phyloP scores from a whole-genome alignment of 495 filamentous ascomycete species.

The Xylaria sp. region DNA sequence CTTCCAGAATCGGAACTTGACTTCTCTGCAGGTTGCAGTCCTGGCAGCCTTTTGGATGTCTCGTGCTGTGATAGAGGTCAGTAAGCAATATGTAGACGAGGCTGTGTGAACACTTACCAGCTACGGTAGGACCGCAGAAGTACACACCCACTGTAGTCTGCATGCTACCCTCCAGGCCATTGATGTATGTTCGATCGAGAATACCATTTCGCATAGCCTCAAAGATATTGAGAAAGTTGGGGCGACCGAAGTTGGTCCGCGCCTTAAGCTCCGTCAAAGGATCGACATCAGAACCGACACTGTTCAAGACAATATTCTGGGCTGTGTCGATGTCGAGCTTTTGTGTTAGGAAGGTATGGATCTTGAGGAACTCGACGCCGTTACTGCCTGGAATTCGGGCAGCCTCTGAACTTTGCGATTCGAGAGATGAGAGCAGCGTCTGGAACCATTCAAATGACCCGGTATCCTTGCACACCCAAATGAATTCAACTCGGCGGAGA shows the following conservation, averaged over 20 bases:
- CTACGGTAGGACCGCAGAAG: constrained; percentile 78
- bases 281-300: constrained; percentile 83
- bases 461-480: constrained; percentile 98
- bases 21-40: constrained; percentile 71
- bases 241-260: constrained; percentile 93
- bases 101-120: constrained; percentile 47
- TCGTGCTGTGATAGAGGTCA: constrained; percentile 65
- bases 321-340: constrained; percentile 88
- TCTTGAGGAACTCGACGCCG: constrained; percentile 88
- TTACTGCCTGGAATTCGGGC: constrained; percentile 67
- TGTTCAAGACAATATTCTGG: constrained; percentile 96
- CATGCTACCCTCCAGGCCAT: constrained; percentile 73
- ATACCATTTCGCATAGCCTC: constrained; percentile 87
- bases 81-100: constrained; percentile 21
- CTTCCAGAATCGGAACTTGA: constrained; percentile 98
- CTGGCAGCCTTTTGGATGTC: constrained; percentile 85
- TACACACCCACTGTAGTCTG: constrained; percentile 94
- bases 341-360: constrained; percentile 98
- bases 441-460: constrained; percentile 99
- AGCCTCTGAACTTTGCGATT: constrained; percentile 76
- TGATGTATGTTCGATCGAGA: constrained; percentile 80
- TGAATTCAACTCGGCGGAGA: constrained; percentile 94
- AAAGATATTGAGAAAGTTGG: constrained; percentile 87
- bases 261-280: constrained; percentile 89
- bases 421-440: constrained; percentile 87